Base-by-base conservation (phyloP, 345 rosid species). In the Laguncularia racemosa region DNA sequence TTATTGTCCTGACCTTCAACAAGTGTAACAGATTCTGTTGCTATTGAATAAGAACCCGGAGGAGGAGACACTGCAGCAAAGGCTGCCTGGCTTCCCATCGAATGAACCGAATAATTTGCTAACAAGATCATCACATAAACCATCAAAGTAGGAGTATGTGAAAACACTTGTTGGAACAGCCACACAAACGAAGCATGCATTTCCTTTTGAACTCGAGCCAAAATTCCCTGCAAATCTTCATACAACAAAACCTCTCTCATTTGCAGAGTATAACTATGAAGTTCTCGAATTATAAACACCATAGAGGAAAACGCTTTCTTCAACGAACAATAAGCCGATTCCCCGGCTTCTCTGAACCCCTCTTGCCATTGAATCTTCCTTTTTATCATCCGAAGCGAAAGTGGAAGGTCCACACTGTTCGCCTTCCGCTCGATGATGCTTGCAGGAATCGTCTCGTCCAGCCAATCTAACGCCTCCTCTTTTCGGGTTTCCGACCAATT, bases 141-240 rank as follows among this genome's bases (percentile, higher is more conserved):
- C 99, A 93, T 93, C 26, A 93, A 68, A 4, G 96, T 87, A 1
- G 99, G 99, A 0, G 99, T 89, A 2, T 82, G 90, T 0, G 99
- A 93, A 64, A 93, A 93, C 0, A 89, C 90, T 68, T 79, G 95
- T 46, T 93, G 97, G 26, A 93, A 93, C 62, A 93, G 67, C 99
- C 99, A 89, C 1, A 93, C 96, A 53, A 93, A 93, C 1, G 97
- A 93, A 9, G 80, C 85, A 62, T 89, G 84, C 86, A 89, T 77
- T 60, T 93, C 99, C 56, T 64, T 74, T 47, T 85, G 89, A 0
- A 85, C 99, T 11, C 95, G 79, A 26, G 48, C 74, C 14, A 93
- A 62, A 56, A 87, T 78, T 33, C 75, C 89, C 57, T 81, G 91
- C 48, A 89, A 68, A 64, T 93, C 96, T 63, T 89, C 85, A 59